Base-by-base conservation (phyloP, 2,329 filamentous ascomycete species). In the Blastomyces emzantsi region DNA sequence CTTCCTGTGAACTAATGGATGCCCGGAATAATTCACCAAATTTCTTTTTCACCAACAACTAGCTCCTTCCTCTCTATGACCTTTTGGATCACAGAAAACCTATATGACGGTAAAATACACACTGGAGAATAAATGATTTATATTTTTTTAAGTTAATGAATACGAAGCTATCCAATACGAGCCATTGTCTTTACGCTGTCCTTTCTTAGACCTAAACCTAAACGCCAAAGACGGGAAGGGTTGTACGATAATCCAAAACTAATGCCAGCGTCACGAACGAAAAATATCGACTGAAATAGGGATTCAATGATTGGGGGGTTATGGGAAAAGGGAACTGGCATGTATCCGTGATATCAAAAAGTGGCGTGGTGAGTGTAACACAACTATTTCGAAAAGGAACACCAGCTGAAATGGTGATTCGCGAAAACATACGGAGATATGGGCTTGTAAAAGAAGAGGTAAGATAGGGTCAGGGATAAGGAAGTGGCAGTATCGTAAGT, bases 101-200 rank as follows among this genome's bases (percentile, higher is more conserved):
- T n/a, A 47, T 47, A 47, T n/a, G 17, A 9, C 19, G 45, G 8
- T 47, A n/a, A 22, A 39, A 39, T 39, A 11, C 9, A 47, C 45
- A 19, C 19, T 22, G 19, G 19, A 52, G 22, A 52, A 52, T 30
- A 52, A 19, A 25, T 39, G 30, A 36, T 33, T 39, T 39, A 55
- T 61, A 33, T 61, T 61, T 78, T 66, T 17, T 30, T 22, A 33
- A 56, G 36, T 17, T 56, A 56, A 56, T n/a, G n/a, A 39, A 39
- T 39, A 17, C 28, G n/a, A 36, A n/a, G n/a, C 30, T 36, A 56
- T 36, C 30, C 52, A 39, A 39, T 39, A 39, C 36, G 9, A 39
- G 36, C 36, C 9, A 39, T 39, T 39, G 36, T 39, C 9, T 39
- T 36, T 39, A 39, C 13, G 36, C 9, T 39, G 9, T 39, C 36